A percentile compares a stretch with the other conserved stretches of the same genome.
phyloP scores from a whole-genome alignment of 2,329 filamentous ascomycete genomes.

The Diaporthe sp. region DNA sequence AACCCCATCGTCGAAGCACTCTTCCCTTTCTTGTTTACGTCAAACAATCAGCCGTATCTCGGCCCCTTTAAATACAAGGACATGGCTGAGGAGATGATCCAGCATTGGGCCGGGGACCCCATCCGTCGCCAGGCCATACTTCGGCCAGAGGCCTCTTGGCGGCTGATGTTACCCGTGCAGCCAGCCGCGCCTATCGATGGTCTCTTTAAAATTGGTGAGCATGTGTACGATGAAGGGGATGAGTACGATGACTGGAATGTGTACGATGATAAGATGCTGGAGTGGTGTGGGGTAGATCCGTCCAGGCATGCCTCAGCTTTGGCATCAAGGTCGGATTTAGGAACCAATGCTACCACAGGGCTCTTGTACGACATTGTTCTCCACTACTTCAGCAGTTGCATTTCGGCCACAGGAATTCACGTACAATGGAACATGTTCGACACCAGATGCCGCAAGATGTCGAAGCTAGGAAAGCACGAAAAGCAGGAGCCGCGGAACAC shows the following conservation, averaged over 20 bases:
- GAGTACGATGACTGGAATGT: too few relatives aligned
- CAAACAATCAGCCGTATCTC: background rate
- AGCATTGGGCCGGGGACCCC: background rate
- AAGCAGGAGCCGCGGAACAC: background rate
- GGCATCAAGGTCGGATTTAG: background rate
- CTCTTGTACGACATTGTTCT: background rate
- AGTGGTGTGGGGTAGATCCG: background rate
- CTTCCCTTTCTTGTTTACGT: background rate
- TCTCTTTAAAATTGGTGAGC: too few relatives aligned
- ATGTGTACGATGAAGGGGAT: too few relatives aligned
- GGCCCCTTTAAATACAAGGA: fast-evolving
- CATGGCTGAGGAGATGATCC: background rate
- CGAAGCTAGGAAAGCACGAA: background rate
- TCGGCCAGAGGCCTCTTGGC: background rate
- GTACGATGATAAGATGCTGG: background rate
- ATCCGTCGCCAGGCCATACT: background rate
- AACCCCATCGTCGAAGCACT: background rate
- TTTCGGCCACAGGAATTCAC: background rate
- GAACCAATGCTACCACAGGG: background rate
- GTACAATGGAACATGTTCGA: background rate
- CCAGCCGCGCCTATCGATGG: background rate
- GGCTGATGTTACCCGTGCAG: background rate
- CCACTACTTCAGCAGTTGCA: background rate
- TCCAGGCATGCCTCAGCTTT: background rate
- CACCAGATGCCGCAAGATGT: too few relatives aligned